A percentile compares a stretch with the other conserved stretches of the same genome.
phyloP scores from a whole-genome alignment of 176 grass and related monocot species.

The Pharus latifolius region DNA sequence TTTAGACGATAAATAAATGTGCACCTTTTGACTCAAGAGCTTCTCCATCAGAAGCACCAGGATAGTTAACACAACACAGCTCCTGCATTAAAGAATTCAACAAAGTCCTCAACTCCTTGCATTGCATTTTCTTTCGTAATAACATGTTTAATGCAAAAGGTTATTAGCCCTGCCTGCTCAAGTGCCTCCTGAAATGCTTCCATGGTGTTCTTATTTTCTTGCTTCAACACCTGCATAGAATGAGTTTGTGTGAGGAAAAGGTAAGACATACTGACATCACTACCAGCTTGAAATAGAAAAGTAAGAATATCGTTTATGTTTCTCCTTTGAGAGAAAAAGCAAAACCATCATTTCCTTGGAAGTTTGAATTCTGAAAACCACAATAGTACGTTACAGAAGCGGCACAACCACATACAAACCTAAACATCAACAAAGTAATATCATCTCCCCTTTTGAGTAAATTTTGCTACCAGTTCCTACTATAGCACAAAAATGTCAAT shows the following conservation, averaged over 20 bases:
- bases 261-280: not conserved
- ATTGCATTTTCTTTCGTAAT: not conserved
- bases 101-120: constrained; percentile 8
- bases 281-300: not conserved
- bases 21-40: constrained; percentile 18
- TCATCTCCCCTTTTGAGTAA: too few relatives aligned
- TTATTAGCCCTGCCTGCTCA: constrained; percentile 38
- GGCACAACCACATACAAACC: not conserved
- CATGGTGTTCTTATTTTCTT: constrained; percentile 49
- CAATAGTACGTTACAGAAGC: not conserved
- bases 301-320: not conserved
- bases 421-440: not conserved
- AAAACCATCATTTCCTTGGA: not conserved
- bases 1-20: not conserved
- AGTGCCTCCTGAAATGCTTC: constrained; percentile 56
- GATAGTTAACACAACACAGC: constrained; percentile 3
- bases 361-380: not conserved
- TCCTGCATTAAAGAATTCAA: constrained; percentile 25
- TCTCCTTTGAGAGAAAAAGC: not conserved
- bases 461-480: too few relatives aligned
- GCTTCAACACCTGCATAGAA: constrained; percentile 55
- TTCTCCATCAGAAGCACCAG: constrained; percentile 25
- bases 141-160: constrained; percentile 15
- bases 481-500: too few relatives aligned
- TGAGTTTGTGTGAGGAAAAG: constrained; percentile 19